A percentile compares a stretch with the other conserved stretches of the same genome.
Conservation (phyloP, 2,329 filamentous ascomycete genomes). For the Elsinoe fawcettii region DNA sequence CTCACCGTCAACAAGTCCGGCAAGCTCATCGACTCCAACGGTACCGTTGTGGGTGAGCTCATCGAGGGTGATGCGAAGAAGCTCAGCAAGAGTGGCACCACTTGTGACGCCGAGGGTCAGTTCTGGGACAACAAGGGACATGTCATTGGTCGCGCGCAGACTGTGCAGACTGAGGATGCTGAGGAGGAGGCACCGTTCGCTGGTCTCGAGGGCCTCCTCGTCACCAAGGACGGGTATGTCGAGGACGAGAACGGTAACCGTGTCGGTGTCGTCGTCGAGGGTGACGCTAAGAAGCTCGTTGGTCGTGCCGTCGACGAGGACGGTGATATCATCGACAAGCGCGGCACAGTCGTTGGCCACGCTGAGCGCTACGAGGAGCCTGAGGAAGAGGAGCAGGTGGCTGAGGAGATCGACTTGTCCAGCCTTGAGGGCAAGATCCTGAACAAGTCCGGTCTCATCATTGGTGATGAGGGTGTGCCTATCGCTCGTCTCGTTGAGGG, state of each 20-base stretch:
- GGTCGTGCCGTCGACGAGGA: constrained; percentile 45
- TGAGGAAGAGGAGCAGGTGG: constrained; percentile 43
- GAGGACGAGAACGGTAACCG: constrained; percentile 45
- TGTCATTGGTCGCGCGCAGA: constrained; percentile 44
- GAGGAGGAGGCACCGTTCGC: constrained; percentile 45
- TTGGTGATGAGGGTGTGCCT: constrained; percentile 43
- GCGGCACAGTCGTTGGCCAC: constrained; percentile 45
- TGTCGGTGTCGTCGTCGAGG: constrained; percentile 43
- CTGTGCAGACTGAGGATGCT: constrained; percentile 38
- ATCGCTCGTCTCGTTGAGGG: constrained; percentile 61
- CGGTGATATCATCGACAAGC: constrained; percentile 47
- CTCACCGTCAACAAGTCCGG: constrained; percentile 44
- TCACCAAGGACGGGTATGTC: constrained; percentile 44
- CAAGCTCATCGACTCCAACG: constrained; percentile 42
- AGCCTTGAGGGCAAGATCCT: constrained; percentile 39
- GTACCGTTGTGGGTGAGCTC: constrained; percentile 42
- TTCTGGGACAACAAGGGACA: constrained; percentile 49
- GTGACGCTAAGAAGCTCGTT: constrained; percentile 45
- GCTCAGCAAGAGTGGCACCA: constrained; percentile 42
- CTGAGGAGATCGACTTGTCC: constrained; percentile 38
- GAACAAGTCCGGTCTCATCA: constrained; percentile 46
- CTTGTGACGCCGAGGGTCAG: constrained; percentile 40
- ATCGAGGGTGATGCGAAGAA: constrained; percentile 46
- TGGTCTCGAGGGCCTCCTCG: constrained; percentile 43
- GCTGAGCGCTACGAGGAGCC: constrained; percentile 54